These are phyloP conservation scores for Cladosporium phlei DNA, from an alignment of 2,329 filamentous ascomycete species.

Conservation along the genomic window DNA sequence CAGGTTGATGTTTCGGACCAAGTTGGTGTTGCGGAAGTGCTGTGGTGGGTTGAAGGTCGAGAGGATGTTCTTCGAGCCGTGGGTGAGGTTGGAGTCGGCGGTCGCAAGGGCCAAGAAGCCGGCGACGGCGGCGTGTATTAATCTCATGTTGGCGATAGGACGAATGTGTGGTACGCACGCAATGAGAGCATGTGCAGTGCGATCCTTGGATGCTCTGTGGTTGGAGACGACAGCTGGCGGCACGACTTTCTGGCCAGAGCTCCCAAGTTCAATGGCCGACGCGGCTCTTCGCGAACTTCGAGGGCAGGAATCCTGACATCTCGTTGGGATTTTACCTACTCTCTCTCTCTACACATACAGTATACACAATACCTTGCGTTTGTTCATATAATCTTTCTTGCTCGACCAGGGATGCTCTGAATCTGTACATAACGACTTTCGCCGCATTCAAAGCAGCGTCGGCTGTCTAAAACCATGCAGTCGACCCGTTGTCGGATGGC, in stretches of 20 bases:
- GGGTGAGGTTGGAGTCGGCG: slow-evolving; percentile 54
- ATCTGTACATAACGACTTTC: too few relatives aligned
- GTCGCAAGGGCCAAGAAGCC: slow-evolving; percentile 55
- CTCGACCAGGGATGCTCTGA: too few relatives aligned
- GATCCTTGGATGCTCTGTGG: not conserved
- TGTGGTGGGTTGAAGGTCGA: slow-evolving; percentile 72
- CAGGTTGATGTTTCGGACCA: slow-evolving; percentile 83
- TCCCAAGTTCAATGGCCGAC: slow-evolving; percentile 7
- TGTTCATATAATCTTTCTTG: too few relatives aligned
- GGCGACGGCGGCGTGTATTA: slow-evolving; percentile 31
- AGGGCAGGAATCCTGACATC: too few relatives aligned
- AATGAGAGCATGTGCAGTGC: not conserved
- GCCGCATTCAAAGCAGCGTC: too few relatives aligned
- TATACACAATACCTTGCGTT: too few relatives aligned
- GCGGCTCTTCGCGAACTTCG: too few relatives aligned
- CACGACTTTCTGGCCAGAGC: not conserved
- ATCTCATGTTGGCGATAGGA: slow-evolving; percentile 25
- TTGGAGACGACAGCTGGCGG: slow-evolving; percentile 1
- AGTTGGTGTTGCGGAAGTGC: slow-evolving; percentile 88
- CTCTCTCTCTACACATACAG: too few relatives aligned
- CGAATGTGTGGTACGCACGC: slow-evolving; percentile 6
- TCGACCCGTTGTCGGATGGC: slow-evolving; percentile 1
- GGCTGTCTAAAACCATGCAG: slow-evolving; percentile 6
- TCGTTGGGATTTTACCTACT: too few relatives aligned
- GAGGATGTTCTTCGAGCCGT: slow-evolving; percentile 47